Base-by-base conservation (phyloP, 2,329 filamentous ascomycete genomes). In the Ophiostoma tasmaniense region DNA sequence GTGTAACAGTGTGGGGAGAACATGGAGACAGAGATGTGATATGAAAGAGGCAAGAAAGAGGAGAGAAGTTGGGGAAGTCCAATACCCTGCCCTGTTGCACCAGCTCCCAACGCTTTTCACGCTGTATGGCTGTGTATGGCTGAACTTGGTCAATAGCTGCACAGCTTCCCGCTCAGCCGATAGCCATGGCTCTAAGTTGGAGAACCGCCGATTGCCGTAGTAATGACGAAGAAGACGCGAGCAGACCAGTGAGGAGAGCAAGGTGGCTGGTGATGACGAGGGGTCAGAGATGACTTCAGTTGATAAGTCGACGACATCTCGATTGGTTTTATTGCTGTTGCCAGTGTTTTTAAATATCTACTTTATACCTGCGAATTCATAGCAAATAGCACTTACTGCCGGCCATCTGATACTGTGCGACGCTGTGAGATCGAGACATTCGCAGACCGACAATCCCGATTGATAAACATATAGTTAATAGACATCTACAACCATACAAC, bases 111-210 rank as follows among this genome's bases (percentile, higher is more conserved):
- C 13, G 45, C 61, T 30, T 17, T 28, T 64, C 55, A 13, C 37
- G 1, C 37, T 39, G 37, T 20, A n/a, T n/a, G 42, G 42, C 42
- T 45, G 42, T 39, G 37, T 20, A n/a, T n/a, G 42, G 42, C 42
- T 45, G 42, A 17, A 45, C n/a, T 45, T 5, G 42, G 17, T 45
- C 42, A 45, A 45, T 45, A 4, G 25, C 55, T 25, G 33, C n/a
- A 37, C 61, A 62, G 61, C 33, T 30, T 68, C 66, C 69, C 69
- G 67, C 67, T 70, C 66, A 68, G 69, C 67, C 69, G 64, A 59
- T 37, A 59, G 55, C 20, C 35, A 39, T 37, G 33, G 30, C 13
- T n/a, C 6, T 11, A 33, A 39, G 7, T 62, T 64, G 59, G 28
- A 37, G 59, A 64, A 37, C 33, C 59, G 59, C 17, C 20, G 25